These are phyloP conservation scores for Chlorella sp. DNA, from an alignment of 139 green algal species.

Conservation along the genomic window DNA sequence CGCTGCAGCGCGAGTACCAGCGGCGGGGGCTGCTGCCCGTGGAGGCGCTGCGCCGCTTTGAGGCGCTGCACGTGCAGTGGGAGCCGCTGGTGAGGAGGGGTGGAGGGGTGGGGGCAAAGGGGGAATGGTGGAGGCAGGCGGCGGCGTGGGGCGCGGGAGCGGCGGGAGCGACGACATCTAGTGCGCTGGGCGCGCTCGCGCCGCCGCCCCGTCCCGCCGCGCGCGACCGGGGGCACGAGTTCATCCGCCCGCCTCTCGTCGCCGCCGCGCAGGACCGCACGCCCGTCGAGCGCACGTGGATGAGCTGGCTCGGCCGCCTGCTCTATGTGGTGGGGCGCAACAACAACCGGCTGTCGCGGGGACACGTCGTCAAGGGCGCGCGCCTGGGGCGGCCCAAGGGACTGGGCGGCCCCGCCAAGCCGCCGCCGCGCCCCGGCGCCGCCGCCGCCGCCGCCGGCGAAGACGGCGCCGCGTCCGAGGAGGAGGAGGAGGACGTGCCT, in stretches of 20 bases:
- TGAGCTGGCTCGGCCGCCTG: slow-evolving; percentile 47
- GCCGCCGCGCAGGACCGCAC: slow-evolving; percentile 22
- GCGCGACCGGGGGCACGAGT: too few relatives aligned
- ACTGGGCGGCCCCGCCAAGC: background rate
- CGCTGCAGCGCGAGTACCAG: slow-evolving; percentile 58
- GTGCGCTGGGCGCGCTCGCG: background rate
- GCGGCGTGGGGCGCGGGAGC: background rate
- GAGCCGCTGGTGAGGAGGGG: slow-evolving; percentile 21
- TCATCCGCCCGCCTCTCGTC: too few relatives aligned
- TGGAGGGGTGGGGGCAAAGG: background rate
- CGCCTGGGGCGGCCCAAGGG: slow-evolving; percentile 9
- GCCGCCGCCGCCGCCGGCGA: background rate
- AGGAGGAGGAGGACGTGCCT: too few relatives aligned
- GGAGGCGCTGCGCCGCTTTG: slow-evolving; percentile 45
- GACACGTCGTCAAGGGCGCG: background rate
- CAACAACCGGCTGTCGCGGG: slow-evolving; percentile 11
- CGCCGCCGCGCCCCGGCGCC: background rate
- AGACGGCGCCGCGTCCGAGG: background rate
- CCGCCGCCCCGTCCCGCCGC: too few relatives aligned
- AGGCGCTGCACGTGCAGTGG: slow-evolving; percentile 55
- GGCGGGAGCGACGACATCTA: background rate
- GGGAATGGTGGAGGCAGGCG: background rate
- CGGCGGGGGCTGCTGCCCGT: slow-evolving; percentile 42
- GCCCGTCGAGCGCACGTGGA: slow-evolving; percentile 25
- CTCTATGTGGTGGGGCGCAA: slow-evolving; percentile 52